phyloP scores from a whole-genome alignment of 1,139 yeast species.

The Nakaseomyces bracarensis region DNA sequence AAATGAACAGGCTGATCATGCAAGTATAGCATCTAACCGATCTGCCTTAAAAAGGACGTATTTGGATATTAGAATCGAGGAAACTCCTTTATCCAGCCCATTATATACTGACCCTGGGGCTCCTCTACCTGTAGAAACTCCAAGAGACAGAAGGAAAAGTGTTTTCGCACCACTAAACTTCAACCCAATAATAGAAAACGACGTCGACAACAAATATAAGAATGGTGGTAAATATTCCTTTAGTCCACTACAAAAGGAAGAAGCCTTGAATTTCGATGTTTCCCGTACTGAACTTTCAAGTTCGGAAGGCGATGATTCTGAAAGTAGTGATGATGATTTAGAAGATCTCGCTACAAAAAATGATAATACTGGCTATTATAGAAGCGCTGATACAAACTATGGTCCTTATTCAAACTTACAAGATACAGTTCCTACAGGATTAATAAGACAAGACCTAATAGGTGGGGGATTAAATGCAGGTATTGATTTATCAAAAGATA shows the following conservation, averaged over 20 bases:
- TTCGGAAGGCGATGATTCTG: conserved; percentile 32
- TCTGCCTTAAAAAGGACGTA: conserved; percentile 24
- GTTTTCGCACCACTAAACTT: conserved; percentile 74
- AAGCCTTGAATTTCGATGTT: conserved; percentile 27
- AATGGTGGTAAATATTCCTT: conserved; percentile 74
- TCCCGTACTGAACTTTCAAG: conserved; percentile 28
- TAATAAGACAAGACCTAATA: conserved; percentile 12
- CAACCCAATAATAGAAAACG: conserved; percentile 66
- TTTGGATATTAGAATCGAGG: conserved; percentile 50
- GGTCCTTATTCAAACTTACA: conserved; percentile 11
- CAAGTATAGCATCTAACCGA: conserved; percentile 7
- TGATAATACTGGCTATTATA: conserved; percentile 9
- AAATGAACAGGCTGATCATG: not conserved
- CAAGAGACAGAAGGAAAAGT: conserved; percentile 43
- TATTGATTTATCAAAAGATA: conserved; percentile 13
- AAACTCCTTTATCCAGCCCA: conserved; percentile 45
- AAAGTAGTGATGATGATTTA: conserved; percentile 22
- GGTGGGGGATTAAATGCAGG: not conserved
- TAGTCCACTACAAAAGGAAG: conserved; percentile 27
- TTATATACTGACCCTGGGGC: conserved; percentile 78
- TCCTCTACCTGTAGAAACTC: conserved; percentile 63
- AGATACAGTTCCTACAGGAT: conserved; percentile 16
- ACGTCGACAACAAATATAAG: conserved; percentile 74
- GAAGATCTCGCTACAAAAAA: not conserved
- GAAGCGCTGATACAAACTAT: conserved; percentile 20